Evolutionary conservation across 371 early-diverging fungal genomes (phyloP).

Genomic region (Circinella minor): DNA sequence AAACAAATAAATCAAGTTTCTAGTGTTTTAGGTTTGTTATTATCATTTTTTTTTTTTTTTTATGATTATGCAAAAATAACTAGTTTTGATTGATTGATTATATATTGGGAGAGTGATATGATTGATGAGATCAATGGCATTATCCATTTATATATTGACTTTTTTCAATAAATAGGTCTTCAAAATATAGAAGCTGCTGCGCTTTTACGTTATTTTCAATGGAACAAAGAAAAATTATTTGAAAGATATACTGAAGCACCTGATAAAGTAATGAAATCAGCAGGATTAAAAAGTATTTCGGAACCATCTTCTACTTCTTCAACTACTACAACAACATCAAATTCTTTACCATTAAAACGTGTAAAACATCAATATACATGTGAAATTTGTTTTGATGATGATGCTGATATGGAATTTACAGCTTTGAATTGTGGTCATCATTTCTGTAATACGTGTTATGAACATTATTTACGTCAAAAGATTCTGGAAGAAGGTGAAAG

Average conservation of each 20-base stretch:
- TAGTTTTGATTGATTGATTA: not conserved
- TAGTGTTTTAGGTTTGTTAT: conserved; percentile 25
- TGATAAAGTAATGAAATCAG: conserved; percentile 60
- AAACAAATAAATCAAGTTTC: conserved; percentile 25
- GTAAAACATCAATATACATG: conserved; percentile 67
- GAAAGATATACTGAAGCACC: conserved; percentile 82
- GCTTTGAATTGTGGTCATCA: conserved; percentile 79
- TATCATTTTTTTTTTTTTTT: not conserved
- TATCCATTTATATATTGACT: not conserved
- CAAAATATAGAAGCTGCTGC: conserved; percentile 58
- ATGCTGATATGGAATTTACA: conserved; percentile 54
- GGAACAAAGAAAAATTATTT: conserved; percentile 89
- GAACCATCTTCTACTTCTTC: not conserved
- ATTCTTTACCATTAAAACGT: conserved; percentile 12
- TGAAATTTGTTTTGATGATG: conserved; percentile 80
- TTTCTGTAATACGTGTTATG: conserved; percentile 84
- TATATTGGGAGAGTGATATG: not conserved
- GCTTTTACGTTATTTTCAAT: conserved; percentile 74
- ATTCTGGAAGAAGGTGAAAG: conserved; percentile 84
- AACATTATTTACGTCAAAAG: conserved; percentile 77
- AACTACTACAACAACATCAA: not conserved
- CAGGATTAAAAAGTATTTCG: conserved; percentile 50
- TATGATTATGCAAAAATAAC: not conserved
- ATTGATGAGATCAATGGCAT: too few species aligned
- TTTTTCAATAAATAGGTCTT: conserved; percentile 51